Evolutionary conservation across 2,329 filamentous ascomycete genomes (phyloP).

Genomic region (Fusarium pseudograminearum): DNA sequence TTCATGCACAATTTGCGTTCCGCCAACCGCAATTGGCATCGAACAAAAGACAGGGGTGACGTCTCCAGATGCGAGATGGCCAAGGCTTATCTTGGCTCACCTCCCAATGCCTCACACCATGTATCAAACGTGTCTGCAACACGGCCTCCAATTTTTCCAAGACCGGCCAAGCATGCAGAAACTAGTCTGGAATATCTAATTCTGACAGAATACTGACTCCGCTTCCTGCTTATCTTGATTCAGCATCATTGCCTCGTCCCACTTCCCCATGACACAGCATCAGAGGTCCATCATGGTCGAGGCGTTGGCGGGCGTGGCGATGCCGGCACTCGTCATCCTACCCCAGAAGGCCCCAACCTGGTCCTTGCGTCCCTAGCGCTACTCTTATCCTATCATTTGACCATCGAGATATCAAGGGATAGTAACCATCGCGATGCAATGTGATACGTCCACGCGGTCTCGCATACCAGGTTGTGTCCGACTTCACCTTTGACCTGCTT

Average conservation of each 20-base stretch:
- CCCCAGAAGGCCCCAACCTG: constrained; percentile 34
- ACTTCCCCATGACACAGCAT: constrained; percentile 25
- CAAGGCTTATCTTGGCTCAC: constrained; percentile 24
- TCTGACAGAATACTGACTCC: constrained; percentile 23
- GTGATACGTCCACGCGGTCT: constrained; percentile 14
- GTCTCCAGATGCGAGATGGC: constrained; percentile 12
- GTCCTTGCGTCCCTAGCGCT: constrained; percentile 23
- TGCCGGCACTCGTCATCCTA: constrained; percentile 33
- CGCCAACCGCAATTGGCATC: constrained; percentile 36
- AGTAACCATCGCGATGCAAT: constrained; percentile 19
- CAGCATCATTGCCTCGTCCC: constrained; percentile 13
- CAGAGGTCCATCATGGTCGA: constrained; percentile 26
- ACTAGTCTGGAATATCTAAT: not conserved
- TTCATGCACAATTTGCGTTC: constrained; percentile 41
- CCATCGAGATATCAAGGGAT: constrained; percentile 26
- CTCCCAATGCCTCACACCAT: constrained; percentile 34
- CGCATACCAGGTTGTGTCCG: not conserved
- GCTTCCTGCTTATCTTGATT: constrained; percentile 22
- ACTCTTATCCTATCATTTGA: constrained; percentile 38
- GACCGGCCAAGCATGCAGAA: constrained; percentile 1
- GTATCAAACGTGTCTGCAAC: not conserved
- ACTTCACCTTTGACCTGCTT: not conserved
- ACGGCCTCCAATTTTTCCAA: not conserved
- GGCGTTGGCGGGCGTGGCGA: constrained; percentile 25
- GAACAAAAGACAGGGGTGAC: constrained; percentile 22